Conservation (phyloP, 2,329 filamentous ascomycete genomes). For the Colletotrichum theobromicola region DNA sequence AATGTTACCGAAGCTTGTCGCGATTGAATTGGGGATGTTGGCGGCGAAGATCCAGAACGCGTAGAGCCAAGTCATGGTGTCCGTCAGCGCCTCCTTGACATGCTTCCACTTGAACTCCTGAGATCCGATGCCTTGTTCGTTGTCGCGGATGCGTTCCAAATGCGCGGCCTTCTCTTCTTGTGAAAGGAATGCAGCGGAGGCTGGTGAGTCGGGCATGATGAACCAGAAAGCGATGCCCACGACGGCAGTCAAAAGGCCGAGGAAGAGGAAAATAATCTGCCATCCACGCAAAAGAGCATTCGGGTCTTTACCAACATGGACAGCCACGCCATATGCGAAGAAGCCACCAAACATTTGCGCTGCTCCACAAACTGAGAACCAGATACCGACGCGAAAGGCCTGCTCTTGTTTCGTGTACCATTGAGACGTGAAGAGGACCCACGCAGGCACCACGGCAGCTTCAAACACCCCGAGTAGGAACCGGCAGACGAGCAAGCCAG, state of each 20-base stretch:
- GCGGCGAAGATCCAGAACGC: constrained; percentile 27
- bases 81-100: constrained; percentile 39
- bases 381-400: constrained; percentile 65
- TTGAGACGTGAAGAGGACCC: constrained; percentile 70
- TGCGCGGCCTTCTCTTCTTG: constrained; percentile 55
- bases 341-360: constrained; percentile 44
- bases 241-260: constrained; percentile 54
- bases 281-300: constrained; percentile 59
- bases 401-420: constrained; percentile 78
- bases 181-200: constrained; percentile 51
- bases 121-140: constrained; percentile 72
- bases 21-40: constrained; percentile 35
- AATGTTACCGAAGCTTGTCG: constrained; percentile 44
- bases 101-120: constrained; percentile 72
- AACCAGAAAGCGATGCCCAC: constrained; percentile 55
- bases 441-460: constrained; percentile 71
- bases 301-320: constrained; percentile 50
- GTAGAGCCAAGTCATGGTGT: constrained; percentile 31
- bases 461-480: constrained; percentile 75
- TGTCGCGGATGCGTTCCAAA: constrained; percentile 58
- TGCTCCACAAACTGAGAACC: constrained; percentile 65
- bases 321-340: constrained; percentile 46
- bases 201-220: constrained; percentile 48
- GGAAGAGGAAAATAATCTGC: constrained; percentile 66
- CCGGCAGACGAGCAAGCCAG: constrained; percentile 66